Evolutionary conservation across 2,329 filamentous ascomycete species (phyloP), one percentile per base, ranked within the genome.

Genomic region (Coniella lustricola): DNA sequence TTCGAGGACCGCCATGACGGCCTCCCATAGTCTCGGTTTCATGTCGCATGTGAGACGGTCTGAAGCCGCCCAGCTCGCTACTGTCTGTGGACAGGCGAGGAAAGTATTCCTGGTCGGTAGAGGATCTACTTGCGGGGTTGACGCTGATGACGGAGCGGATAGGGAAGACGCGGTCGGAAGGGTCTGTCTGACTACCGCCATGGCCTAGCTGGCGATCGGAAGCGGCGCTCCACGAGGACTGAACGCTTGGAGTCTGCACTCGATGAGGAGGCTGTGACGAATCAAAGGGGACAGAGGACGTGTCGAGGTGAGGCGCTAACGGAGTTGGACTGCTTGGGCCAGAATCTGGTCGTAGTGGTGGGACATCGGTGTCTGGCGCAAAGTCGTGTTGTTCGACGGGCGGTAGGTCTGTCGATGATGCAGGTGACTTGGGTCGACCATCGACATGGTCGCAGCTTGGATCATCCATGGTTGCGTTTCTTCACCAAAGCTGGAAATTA

Each of bases 121-220:
- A 58, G 53, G 60, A 73, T 68, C 66, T 64, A 44, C 55, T 56
- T 42, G 64, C 66, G 7, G 79, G 78, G 56, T 87, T 82, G 35
- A 90, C 79, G 7, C 80, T 86, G 20, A 91, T 73, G 37, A 87
- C 82, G n/a, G 85, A 90, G 42, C 85, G 79, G 29, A 91, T 85
- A n/a, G 87, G 87, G 49, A 87, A 91, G 4, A 91, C 84, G 47
- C 85, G 77, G 58, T 90, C 75, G 29, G 64, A 62, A 22, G 61
- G 59, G 42, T 69, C 67, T 18, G 60, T 59, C 42, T 56, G 60
- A 46, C 54, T 61, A n/a, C n/a, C n/a, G 46, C 57, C 55, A 40
- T 66, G 56, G 13, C 62, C 61, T 4, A 61, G 58, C 46, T 72
- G 71, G 35, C 56, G 64, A 25, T 74, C 72, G 2, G 70, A 73